These are phyloP conservation scores for Scedosporium minutisporum DNA, from an alignment of 2,329 filamentous ascomycete genomes.

Conservation along the genomic window DNA sequence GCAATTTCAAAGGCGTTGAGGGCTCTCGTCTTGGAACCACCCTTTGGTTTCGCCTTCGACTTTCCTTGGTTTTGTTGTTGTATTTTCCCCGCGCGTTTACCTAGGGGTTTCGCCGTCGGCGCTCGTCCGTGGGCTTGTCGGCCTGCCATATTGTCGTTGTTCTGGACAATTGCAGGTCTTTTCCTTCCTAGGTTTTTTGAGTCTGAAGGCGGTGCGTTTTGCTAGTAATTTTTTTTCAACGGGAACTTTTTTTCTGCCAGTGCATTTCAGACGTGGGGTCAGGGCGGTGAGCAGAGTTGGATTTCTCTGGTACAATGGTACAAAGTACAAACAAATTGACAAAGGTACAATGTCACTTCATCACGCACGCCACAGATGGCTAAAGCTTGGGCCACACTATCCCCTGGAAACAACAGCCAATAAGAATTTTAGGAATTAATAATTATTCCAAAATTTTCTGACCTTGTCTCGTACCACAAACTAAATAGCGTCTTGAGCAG, in stretches of 20 bases:
- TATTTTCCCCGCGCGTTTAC: slow-evolving; percentile 20
- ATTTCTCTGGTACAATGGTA: slow-evolving; percentile 2
- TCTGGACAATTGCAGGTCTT: background rate
- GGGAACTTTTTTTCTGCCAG: slow-evolving; percentile 12
- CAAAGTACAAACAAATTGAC: too few species aligned
- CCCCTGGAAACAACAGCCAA: background rate
- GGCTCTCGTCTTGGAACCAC: slow-evolving; percentile 34
- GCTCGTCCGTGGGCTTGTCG: slow-evolving; percentile 49
- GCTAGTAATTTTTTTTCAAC: background rate
- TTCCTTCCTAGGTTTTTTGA: background rate
- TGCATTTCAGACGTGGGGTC: slow-evolving; percentile 4
- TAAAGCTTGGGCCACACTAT: background rate
- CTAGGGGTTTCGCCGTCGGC: slow-evolving; percentile 29
- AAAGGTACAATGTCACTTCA: slow-evolving; percentile 6
- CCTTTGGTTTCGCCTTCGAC: slow-evolving; percentile 26
- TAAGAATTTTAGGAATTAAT: slow-evolving; percentile 2
- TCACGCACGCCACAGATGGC: background rate
- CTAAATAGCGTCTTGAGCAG: background rate
- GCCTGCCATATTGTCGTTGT: slow-evolving; percentile 39
- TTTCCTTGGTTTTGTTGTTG: background rate
- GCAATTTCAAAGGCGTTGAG: slow-evolving; percentile 50
- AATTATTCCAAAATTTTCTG: background rate
- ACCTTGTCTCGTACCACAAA: background rate
- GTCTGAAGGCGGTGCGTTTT: background rate
- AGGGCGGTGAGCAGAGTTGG: slow-evolving; percentile 11